Base-by-base conservation (phyloP, 2,329 filamentous ascomycete genomes). In the Clarireedia monteithiana region DNA sequence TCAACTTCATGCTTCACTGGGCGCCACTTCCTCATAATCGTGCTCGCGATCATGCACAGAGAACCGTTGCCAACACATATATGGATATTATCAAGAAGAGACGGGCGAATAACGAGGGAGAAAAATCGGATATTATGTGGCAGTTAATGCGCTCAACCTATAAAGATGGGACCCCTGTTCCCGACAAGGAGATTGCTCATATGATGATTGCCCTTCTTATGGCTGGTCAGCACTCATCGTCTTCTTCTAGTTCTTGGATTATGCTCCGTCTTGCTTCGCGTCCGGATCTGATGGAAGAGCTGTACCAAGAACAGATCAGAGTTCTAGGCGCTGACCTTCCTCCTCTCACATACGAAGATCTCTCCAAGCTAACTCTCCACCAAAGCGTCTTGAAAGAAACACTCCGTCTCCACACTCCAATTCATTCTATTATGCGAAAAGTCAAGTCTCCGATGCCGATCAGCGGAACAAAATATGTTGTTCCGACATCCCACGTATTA, bases 171-270 rank as follows among this genome's bases (percentile, higher is more conserved):
- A 83, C 76, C 40, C 77, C 77, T 5, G 79, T 95, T n/a, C 86
- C 90, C 15, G 90, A 95, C 68, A 79, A 86, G 66, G 89, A 95
- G 71, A 81, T 95, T 57, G 89, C 90, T 23, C 87, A 94, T 73
- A 92, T 95, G 82, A 92, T 95, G 88, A 95, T 95, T 71, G 89
- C 89, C 5, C 80, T 95, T 23, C 82, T 95, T 60, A 95, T 95
- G 89, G 90, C 89, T 58, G 90, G 90, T 55, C 90, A 95, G 70
- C 90, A 95, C 75, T 92, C 88, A 2, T 92, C 89, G 2, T 89
- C 89, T 4, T 90, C 89, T 20, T 91, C 88, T 40, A 85, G 83
- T 66, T 82, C 89, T 40, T 95, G 90, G 89, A 91, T 95, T 66
- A 79, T 94, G 70, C 79, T 95, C 42, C 86, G 85, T 62, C 82